Base-by-base conservation (phyloP, 2,329 filamentous ascomycete species). In the Penicillium sp. region DNA sequence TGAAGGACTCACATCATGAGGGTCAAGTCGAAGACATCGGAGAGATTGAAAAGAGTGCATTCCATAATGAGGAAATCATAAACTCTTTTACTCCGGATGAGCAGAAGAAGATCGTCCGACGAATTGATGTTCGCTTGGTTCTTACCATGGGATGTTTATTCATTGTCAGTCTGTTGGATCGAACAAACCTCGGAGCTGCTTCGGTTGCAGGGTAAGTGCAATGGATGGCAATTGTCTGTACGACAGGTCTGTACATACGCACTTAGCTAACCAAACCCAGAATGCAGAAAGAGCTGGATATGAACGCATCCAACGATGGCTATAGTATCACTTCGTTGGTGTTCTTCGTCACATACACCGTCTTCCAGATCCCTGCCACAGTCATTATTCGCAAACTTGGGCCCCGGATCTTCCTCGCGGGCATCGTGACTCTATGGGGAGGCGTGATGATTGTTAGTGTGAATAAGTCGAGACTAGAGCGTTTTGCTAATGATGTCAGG, bases 361-460 rank as follows among this genome's bases (percentile, higher is more conserved):
- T 89, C 47, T 87, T 90, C 58, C 87, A 91, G 66, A 84, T 87
- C 0, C 86, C 86, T 0, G 87, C 87, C 2, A 90, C 88, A 0
- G 74, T 90, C 40, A 70, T 90, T 32, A 79, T 88, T 46, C 84
- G 88, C 34, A 84, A 84, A 64, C 64, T 91, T 47, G 88, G 88
- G 67, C 38, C 38, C 10, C 40, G 40, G 6, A 49, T 57, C 16
- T 71, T 71, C 46, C 51, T 73, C n/a, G 51, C 67, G 0, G 46
- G 48, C 6, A 70, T 70, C 13, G 62, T 63, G 7, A 19, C 65
- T 7, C 23, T 58, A 7, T 59, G 56, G 53, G 53, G 44, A 6
- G 41, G 44, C n/a, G 36, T 56, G 4, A 56, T 60, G 51, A 39
- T 58, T 16, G 55, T 58, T 43, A 32, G 56, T 42, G n/a, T 11